Conservation (phyloP, 495 filamentous ascomycete species). For the Penicillium coffeae region DNA sequence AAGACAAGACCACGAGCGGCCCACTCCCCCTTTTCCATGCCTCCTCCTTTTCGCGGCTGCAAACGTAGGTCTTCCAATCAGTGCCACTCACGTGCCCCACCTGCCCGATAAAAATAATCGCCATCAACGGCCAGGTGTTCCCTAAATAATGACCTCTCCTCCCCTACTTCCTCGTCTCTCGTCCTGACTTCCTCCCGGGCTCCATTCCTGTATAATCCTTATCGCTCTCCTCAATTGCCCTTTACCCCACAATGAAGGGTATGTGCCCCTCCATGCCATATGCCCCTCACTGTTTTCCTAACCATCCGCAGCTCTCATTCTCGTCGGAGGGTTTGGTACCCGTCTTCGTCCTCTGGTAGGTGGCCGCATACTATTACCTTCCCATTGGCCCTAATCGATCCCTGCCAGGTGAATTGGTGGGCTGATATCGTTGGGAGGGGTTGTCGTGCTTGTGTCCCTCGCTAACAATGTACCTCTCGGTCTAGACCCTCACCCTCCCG, state of each 20-base stretch:
- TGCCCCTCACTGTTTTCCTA: slow-evolving; percentile 11
- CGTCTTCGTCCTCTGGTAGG: slow-evolving; percentile 95
- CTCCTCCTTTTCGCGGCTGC: slow-evolving; percentile 12
- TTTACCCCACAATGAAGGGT: slow-evolving; percentile 50
- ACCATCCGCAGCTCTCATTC: slow-evolving; percentile 77
- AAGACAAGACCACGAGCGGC: too few relatives aligned
- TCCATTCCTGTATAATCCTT: slow-evolving; percentile 6
- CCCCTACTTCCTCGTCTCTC: slow-evolving; percentile 1
- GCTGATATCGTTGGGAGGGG: background rate
- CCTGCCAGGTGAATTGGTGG: slow-evolving; percentile 7
- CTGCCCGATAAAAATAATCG: slow-evolving; percentile 29
- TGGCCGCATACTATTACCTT: slow-evolving; percentile 20
- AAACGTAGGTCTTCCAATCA: slow-evolving; percentile 31
- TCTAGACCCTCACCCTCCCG: slow-evolving; percentile 89
- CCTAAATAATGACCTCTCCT: slow-evolving; percentile 21
- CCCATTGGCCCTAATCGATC: slow-evolving; percentile 11
- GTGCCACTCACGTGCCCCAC: slow-evolving; percentile 27
- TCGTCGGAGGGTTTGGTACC: slow-evolving; percentile 98
- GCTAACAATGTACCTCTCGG: slow-evolving; percentile 7
- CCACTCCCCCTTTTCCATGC: slow-evolving; percentile 20
- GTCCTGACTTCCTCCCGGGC: background rate
- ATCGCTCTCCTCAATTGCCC: slow-evolving; percentile 5
- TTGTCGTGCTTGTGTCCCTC: background rate
- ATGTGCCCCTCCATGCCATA: slow-evolving; percentile 21
- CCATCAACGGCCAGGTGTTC: slow-evolving; percentile 35